Conservation (phyloP, 176 grass and related monocot species). For the Guadua angustifolia region DNA sequence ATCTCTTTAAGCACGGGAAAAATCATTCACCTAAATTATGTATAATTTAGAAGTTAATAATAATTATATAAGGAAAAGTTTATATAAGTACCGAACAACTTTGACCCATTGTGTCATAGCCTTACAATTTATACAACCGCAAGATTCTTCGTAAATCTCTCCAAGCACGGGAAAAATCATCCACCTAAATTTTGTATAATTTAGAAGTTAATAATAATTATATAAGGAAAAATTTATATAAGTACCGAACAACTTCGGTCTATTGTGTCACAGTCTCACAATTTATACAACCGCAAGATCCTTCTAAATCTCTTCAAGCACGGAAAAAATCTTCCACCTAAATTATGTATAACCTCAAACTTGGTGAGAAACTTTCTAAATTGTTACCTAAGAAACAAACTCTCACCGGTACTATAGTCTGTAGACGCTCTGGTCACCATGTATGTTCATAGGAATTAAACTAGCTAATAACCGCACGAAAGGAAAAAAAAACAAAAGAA, state of each 20-base stretch:
- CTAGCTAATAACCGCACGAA: neutral
- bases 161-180: too few species aligned
- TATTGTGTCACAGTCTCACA: neutral
- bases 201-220: too few species aligned
- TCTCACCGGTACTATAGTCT: neutral
- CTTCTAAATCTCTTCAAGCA: neutral
- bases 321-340: slow-evolving; percentile 22
- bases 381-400: neutral
- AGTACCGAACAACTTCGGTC: neutral
- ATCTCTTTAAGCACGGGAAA: neutral
- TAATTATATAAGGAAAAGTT: too few species aligned
- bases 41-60: too few species aligned
- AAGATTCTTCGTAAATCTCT: too few species aligned
- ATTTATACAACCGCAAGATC: neutral
- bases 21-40: too few species aligned
- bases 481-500: neutral
- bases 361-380: neutral
- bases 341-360: neutral
- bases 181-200: too few species aligned
- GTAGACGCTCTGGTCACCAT: neutral
- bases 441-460: neutral
- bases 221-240: too few species aligned
- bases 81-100: too few species aligned
- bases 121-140: too few species aligned
- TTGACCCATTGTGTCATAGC: too few species aligned